Conservation (phyloP, 768 basidiomycete genomes). For the Macrolepiota dolichaula region DNA sequence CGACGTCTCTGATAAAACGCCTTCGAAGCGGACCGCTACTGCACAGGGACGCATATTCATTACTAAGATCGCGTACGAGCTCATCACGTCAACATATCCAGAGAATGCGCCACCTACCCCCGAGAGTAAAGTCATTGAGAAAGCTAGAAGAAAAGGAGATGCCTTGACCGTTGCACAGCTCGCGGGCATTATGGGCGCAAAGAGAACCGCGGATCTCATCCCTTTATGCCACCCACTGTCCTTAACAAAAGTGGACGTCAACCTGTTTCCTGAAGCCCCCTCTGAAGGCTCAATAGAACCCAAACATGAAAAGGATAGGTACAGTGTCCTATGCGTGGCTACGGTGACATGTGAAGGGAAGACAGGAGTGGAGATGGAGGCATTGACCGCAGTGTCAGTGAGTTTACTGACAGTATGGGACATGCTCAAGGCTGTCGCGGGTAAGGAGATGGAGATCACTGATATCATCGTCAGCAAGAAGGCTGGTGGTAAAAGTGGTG, state of each 20-base stretch:
- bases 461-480: conserved; percentile 65
- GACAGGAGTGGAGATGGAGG: conserved; percentile 94
- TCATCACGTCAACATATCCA: conserved; percentile 47
- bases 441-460: conserved; percentile 80
- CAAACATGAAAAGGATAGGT: conserved; percentile 19
- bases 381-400: conserved; percentile 77
- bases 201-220: conserved; percentile 79
- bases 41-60: conserved; percentile 75
- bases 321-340: conserved; percentile 60
- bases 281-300: conserved; percentile 1
- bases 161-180: conserved; percentile 75
- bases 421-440: conserved; percentile 89
- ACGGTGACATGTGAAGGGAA: conserved; percentile 75
- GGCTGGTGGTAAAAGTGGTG: conserved; percentile 70
- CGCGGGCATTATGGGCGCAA: conserved; percentile 85
- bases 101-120: conserved; percentile 3
- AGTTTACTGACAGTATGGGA: conserved; percentile 87
- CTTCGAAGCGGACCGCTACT: conserved; percentile 66
- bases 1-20: conserved; percentile 62
- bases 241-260: conserved; percentile 68
- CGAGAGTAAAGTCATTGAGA: conserved; percentile 37
- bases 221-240: conserved; percentile 86
- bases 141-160: conserved; percentile 65
- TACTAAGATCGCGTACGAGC: conserved; percentile 57
- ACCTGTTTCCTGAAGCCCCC: conserved; percentile 43